Evolutionary conservation across 805 yeast species (phyloP), one percentile per base, ranked within the genome.

Genomic region (Diddensiella transvaalensis): DNA sequence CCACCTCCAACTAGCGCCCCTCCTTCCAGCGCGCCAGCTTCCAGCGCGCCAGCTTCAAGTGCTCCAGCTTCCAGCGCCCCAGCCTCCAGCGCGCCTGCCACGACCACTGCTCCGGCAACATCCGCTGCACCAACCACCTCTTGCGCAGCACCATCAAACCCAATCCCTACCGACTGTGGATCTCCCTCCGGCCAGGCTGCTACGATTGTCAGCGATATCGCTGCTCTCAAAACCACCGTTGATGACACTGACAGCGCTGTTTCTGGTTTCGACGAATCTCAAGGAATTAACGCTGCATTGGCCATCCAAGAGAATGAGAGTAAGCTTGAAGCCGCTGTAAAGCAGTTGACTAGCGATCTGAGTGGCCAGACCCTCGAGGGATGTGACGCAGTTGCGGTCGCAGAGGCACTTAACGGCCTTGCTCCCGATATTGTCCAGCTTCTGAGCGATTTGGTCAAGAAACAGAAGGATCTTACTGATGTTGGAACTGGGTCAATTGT

Each of bases 211-310:
- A 19, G 50, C 18, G 42, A 49, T 44, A 35, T 46, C 24, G 32
- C 40, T 19, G 42, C 42, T 24, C 40, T 49, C 13, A 17, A 46
- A 26, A 21, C 49, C n/a, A 46, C 40, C 36, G 50, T 46, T 35
- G 45, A 18, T 21, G 23, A 46, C 22, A 46, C 53, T 42, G 54
- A 45, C 43, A 21, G 45, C 15, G 45, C 47, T 15, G 50, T 44
- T 40, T 23, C 46, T 33, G 46, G 41, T 2, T 51, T 48, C 45
- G n/a, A 22, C 3, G 23, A 26, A 4, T 46, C 53, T 32, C 49
- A 49, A 22, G 65, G 66, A 39, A 50, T 62, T 18, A 33, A 32
- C 24, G 67, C 62, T 48, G 67, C 66, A 22, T 53, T 62, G 13
- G 52, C 51, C 41, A 57, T 63, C 51, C 67, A 63, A 62, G 39